Evolutionary conservation across 768 basidiomycete species (phyloP).

Genomic region (Podaxis carcinomalis): DNA sequence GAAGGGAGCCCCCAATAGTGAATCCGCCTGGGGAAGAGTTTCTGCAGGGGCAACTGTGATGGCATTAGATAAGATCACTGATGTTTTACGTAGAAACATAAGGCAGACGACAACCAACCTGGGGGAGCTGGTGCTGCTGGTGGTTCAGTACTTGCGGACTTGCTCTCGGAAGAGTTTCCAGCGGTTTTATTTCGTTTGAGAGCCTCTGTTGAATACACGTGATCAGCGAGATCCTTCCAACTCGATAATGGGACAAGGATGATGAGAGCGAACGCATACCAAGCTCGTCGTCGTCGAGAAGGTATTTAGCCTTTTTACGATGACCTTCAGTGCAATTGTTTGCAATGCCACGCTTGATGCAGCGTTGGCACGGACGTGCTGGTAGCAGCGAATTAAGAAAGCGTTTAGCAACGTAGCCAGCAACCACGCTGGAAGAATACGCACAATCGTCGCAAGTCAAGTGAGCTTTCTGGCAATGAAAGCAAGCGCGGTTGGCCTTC

Average conservation of each 20-base stretch:
- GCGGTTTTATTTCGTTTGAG: conserved; percentile 41
- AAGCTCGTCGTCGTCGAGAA: conserved; percentile 90
- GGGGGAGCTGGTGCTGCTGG: conserved; percentile 15
- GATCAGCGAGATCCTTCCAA: conserved; percentile 23
- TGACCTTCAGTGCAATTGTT: conserved; percentile 90
- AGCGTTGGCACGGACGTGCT: conserved; percentile 97
- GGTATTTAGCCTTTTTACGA: conserved; percentile 97
- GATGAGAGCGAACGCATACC: conserved; percentile 42
- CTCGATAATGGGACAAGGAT: conserved; percentile 5
- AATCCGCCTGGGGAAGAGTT: conserved; percentile 49
- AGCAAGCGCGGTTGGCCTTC: conserved; percentile 91
- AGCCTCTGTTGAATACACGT: conserved; percentile 41
- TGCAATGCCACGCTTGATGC: conserved; percentile 89
- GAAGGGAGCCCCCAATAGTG: conserved; percentile 57
- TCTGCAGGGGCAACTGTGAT: conserved; percentile 35
- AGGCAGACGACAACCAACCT: conserved; percentile 16
- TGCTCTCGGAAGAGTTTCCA: conserved; percentile 25
- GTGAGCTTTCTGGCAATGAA: conserved; percentile 96
- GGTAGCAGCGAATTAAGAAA: conserved; percentile 17
- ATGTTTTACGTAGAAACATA: conserved; percentile 13
- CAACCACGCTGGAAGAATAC: conserved; percentile 25
- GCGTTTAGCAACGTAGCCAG: conserved; percentile 11
- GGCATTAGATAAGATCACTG: conserved; percentile 14
- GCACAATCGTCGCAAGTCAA: conserved; percentile 97
- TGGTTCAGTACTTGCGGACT: conserved; percentile 30